phyloP scores from a whole-genome alignment of 2,329 filamentous ascomycete species.

The Arthrobotrys sinensis region DNA sequence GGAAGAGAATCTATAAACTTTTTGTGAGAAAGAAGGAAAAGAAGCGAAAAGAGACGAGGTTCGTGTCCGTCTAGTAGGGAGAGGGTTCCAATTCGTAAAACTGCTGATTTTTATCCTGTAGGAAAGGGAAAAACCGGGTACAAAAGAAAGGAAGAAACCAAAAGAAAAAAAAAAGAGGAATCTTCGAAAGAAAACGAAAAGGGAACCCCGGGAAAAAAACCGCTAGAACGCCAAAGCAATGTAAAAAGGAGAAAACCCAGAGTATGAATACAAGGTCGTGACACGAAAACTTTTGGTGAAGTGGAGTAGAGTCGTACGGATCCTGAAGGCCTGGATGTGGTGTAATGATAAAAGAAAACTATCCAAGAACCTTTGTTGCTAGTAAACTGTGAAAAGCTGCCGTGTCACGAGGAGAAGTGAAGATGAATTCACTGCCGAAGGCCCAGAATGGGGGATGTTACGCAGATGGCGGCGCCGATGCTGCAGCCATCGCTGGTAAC shows the following conservation, averaged over 20 bases:
- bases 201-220: conserved; percentile 3
- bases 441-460: conserved; percentile 1
- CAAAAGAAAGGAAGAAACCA: not conserved
- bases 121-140: not conserved
- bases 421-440: not conserved
- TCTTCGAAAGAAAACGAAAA: not conserved
- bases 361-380: not conserved
- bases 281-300: conserved; percentile 32
- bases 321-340: not conserved
- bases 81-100: conserved; percentile 29
- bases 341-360: not conserved
- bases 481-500: conserved; percentile 29
- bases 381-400: conserved; percentile 1
- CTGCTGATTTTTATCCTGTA: not conserved
- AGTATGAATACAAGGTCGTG: conserved; percentile 20
- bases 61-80: conserved; percentile 27
- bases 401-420: conserved; percentile 18
- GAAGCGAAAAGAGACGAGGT: conserved; percentile 8
- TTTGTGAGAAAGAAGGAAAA: conserved; percentile 11
- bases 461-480: conserved; percentile 30
- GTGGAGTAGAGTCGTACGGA: conserved; percentile 20
- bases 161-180: conserved; percentile 8
- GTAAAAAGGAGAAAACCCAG: conserved; percentile 3
- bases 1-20: conserved; percentile 53
- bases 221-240: conserved; percentile 55